A percentile compares a stretch with the other conserved stretches of the same genome.
Conservation (phyloP, 192 early-diverging fungal genomes). For the Backusella australiensis region DNA sequence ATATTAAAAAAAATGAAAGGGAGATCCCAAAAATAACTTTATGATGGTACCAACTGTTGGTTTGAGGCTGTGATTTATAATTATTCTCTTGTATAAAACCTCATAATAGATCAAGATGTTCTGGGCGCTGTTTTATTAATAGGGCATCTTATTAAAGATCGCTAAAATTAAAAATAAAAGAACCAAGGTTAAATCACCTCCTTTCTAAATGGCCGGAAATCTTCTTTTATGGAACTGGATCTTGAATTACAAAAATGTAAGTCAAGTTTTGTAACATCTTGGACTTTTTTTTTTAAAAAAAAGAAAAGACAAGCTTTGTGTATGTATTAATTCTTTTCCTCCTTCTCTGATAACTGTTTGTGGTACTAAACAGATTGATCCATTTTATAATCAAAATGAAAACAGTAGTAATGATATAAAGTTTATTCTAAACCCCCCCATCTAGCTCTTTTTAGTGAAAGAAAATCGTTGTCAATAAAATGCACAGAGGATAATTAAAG, state of each 20-base stretch:
- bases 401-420: not conserved
- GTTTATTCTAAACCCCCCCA: not conserved
- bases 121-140: not conserved
- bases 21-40: conserved; percentile 4
- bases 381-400: not conserved
- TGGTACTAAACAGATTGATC: not conserved
- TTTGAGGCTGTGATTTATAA: not conserved
- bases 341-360: not conserved
- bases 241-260: not conserved
- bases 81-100: not conserved
- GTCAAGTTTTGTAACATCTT: not conserved
- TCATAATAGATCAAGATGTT: not conserved
- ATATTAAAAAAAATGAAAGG: not conserved
- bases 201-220: not conserved
- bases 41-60: not conserved
- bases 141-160: not conserved
- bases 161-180: not conserved
- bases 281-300: not conserved
- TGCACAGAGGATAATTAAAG: not conserved
- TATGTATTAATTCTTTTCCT: not conserved
- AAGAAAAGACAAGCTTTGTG: not conserved
- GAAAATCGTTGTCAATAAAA: not conserved
- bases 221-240: not conserved
- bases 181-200: not conserved
- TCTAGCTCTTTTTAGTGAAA: not conserved